Evolutionary conservation across 495 filamentous ascomycete genomes (phyloP).

Genomic region (Arthonia radiata): DNA sequence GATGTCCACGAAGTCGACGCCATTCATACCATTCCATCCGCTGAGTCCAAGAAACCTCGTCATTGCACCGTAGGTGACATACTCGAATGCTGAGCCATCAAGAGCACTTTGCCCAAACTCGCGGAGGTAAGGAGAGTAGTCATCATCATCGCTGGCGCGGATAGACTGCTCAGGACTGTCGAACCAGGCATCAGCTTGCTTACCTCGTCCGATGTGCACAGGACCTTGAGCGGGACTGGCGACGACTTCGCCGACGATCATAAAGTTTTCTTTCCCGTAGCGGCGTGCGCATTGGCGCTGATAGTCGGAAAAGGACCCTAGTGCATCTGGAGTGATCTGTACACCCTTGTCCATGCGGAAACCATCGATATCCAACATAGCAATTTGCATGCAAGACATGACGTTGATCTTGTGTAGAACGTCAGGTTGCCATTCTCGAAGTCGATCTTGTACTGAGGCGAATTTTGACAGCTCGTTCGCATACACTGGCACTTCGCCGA

Average conservation of each 20-base stretch:
- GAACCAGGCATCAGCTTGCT: conserved; percentile 26
- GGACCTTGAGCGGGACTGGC: conserved; percentile 37
- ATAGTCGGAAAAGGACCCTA: conserved; percentile 27
- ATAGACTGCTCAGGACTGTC: conserved; percentile 22
- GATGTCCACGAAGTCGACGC: conserved; percentile 33
- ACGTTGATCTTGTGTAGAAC: conserved; percentile 32
- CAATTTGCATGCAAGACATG: conserved; percentile 42
- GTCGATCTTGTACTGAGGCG: conserved; percentile 48
- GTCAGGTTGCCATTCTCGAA: conserved; percentile 42
- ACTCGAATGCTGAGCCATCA: conserved; percentile 45
- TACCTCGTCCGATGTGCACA: conserved; percentile 40
- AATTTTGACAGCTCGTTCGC: conserved; percentile 46
- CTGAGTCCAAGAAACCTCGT: conserved; percentile 32
- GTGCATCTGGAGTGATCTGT: conserved; percentile 38
- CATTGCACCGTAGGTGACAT: conserved; percentile 42
- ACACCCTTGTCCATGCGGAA: conserved; percentile 48
- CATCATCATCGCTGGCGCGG: conserved; percentile 16
- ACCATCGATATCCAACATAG: conserved; percentile 40
- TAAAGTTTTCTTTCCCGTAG: conserved; percentile 37
- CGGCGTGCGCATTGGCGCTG: conserved; percentile 30
- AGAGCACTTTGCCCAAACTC: conserved; percentile 29
- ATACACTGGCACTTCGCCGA: conserved; percentile 44
- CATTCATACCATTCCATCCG: conserved; percentile 19
- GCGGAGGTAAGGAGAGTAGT: conserved; percentile 28
- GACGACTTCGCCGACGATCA: conserved; percentile 39